Base-by-base conservation (phyloP, 345 rosid genomes). In the Zanthoxylum bungeanum region DNA sequence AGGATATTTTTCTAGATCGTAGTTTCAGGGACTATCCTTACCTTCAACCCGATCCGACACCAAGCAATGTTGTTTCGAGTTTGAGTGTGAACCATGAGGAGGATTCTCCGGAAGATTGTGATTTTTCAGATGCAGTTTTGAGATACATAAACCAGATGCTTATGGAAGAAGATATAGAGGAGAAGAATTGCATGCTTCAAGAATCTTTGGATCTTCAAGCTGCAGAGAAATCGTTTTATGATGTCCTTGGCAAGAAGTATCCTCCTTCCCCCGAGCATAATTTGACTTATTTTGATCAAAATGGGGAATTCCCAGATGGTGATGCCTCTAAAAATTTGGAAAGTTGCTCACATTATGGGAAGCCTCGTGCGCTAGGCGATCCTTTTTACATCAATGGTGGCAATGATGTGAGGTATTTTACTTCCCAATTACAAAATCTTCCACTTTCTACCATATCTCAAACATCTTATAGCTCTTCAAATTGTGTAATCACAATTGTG, bases 181-280 rank as follows among this genome's bases (percentile, higher is more conserved):
- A 92, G 22, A 86, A 83, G 73, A 75, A 77, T 34, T 92, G 90
- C 73, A 86, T 89, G 93, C 89, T 94, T 51, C 93, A 94, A 69
- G 93, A 89, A 68, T 90, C 97, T 49, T 79, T 90, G 70, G 98
- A 85, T 81, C 95, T 94, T 69, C 87, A 85, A 86, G 90, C 88
- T 9, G 92, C 97, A 9, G 98, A 94, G 85, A 87, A 88, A 79
- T 84, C 98, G 1, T 82, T 94, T n/a, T 94, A 94, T 47, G 97
- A 91, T 58, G 95, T 85, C 46, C 82, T 94, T 25, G 97, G 97
- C 62, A 80, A 94, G 85, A 94, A 86, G 69, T 90, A 94, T 68
- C 98, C 98, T 36, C 96, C 97, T 69, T 91, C 96, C 16, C 96
- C 97, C 0, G 89, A 86, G 46, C 83, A 55, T 0, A 72, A 33